Percentiles rank a stretch among this genome's conserved stretches.
Evolutionary conservation across 2,329 filamentous ascomycete genomes (phyloP).

Genomic region (Fusarium miscanthi): DNA sequence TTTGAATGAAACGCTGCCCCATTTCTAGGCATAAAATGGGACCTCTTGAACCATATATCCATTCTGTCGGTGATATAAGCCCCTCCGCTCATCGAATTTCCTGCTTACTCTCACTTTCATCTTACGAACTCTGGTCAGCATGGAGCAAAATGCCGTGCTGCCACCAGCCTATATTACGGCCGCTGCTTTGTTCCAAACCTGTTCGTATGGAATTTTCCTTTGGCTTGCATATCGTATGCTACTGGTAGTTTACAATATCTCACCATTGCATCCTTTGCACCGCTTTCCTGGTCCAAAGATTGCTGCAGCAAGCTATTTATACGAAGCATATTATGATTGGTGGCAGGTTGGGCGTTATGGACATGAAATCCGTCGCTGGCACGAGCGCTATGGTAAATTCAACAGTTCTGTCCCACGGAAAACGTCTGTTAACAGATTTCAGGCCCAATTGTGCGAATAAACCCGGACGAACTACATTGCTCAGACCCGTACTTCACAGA

Average conservation of each 20-base stretch:
- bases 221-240: conserved; percentile 48
- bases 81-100: not conserved
- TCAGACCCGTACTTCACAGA: conserved; percentile 50
- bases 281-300: conserved; percentile 53
- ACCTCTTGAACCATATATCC: not conserved
- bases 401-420: rapidly evolving
- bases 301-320: conserved; percentile 50
- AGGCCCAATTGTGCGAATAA: conserved; percentile 55
- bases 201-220: conserved; percentile 36
- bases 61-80: not conserved
- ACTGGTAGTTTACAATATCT: conserved; percentile 51
- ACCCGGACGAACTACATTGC: conserved; percentile 54
- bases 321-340: conserved; percentile 54
- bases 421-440: rapidly evolving
- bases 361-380: conserved; percentile 50
- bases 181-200: not conserved
- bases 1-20: not conserved
- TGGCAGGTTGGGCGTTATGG: conserved; percentile 51
- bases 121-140: not conserved
- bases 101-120: no score
- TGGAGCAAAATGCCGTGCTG: not conserved
- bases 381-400: conserved; percentile 50
- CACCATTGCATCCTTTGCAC: conserved; percentile 53
- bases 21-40: not conserved
- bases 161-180: not conserved